Base-by-base conservation (phyloP, 1,284 basidiomycete genomes). In the Xerocomus amazonicus region DNA sequence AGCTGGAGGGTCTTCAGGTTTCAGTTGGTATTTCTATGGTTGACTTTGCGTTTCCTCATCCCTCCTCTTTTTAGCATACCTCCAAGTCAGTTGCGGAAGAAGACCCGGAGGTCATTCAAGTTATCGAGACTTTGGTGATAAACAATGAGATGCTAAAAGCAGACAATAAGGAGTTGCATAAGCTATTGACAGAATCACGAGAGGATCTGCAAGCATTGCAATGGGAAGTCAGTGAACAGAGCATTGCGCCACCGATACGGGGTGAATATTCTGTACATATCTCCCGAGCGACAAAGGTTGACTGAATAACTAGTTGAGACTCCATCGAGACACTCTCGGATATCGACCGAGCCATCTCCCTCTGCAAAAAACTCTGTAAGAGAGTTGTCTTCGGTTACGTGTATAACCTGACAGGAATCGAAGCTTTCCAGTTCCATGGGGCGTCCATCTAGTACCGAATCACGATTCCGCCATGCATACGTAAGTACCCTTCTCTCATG, bases 111-210 rank as follows among this genome's bases (percentile, higher is more conserved):
- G 69, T 88, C 12, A 81, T 76, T 31, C 75, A 78, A 50, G 81
- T 92, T 6, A 72, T 95, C 8, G 89, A 92, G 63, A 83, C 85
- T 12, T 73, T 95, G 13, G 90, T 93, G 9, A 81, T 83, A 28
- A 87, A 91, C 61, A 94, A 93, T 59, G 88, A 93, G 56, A 75
- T 77, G 27, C 70, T 94, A 51, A 90, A 90, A 67, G 81, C 81
- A 29, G 90, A 92, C 59, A 90, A 90, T 50, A 77, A 79, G 4
- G 90, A 95, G 62, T 69, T 95, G 34, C 84, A 88, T 52, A 78
- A 77, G 47, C 68, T 92, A 13, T 73, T 95, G 6, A 67, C 78
- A 3, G 85, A 90, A 44, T 77, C 88, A 1, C 78, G 90, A n/a
- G 90, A 93, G 59, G 89, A 92, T 55, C 66, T 84, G 7, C 79